phyloP scores from a whole-genome alignment of 306 rosid species.

The Malus sieversii region DNA sequence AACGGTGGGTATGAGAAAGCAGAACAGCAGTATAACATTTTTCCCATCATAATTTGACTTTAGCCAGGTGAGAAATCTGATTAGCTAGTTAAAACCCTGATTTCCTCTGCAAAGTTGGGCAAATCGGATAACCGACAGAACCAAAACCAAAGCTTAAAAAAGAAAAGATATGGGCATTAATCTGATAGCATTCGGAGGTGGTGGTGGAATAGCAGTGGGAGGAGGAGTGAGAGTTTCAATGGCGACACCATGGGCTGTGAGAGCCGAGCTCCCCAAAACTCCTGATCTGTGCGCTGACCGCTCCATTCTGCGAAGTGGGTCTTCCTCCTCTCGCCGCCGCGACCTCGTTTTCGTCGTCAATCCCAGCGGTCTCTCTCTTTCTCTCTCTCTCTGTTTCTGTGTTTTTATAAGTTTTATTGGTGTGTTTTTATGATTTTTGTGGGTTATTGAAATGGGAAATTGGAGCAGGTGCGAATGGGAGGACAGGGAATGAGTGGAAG shows the following conservation, averaged over 20 bases:
- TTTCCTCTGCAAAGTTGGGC: neutral
- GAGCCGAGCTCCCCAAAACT: slow-evolving; percentile 54
- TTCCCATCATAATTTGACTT: neutral
- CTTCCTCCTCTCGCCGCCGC: slow-evolving; percentile 48
- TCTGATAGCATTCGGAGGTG: slow-evolving; percentile 52
- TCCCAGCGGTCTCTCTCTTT: slow-evolving; percentile 48
- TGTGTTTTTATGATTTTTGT: slow-evolving; percentile 2
- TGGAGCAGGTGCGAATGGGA: slow-evolving; percentile 87
- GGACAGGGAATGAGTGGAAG: slow-evolving; percentile 82
- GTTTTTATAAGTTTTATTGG: neutral
- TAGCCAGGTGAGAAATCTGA: neutral
- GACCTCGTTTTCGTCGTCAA: slow-evolving; percentile 92
- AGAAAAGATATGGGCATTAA: slow-evolving; percentile 10
- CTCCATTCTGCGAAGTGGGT: slow-evolving; percentile 28
- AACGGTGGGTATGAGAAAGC: no score
- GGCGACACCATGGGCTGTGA: slow-evolving; percentile 42
- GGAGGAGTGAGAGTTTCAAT: slow-evolving; percentile 18
- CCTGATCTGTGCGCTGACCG: slow-evolving; percentile 42
- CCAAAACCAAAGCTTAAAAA: neutral
- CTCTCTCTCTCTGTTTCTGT: slow-evolving; percentile 2
- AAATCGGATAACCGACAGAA: neutral
- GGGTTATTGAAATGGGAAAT: slow-evolving; percentile 1
- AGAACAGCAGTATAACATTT: neutral
- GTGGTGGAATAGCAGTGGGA: slow-evolving; percentile 17
- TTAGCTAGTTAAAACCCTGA: neutral